Evolutionary conservation across 306 rosid genomes (phyloP).

Genomic region (Trichosanthes cucumerina): DNA sequence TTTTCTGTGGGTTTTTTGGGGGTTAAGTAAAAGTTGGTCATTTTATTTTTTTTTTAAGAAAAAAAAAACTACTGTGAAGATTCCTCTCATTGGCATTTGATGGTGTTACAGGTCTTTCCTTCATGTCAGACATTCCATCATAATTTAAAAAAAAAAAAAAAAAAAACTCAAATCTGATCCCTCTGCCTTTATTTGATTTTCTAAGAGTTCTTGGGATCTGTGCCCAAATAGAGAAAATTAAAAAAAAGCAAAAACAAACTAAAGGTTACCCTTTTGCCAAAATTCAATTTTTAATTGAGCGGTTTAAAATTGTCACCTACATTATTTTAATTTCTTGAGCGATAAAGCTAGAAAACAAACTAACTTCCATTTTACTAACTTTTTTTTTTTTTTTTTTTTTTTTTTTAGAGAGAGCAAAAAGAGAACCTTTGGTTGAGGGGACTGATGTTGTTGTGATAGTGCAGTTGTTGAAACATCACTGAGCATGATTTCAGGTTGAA

Average conservation of each 20-base stretch:
- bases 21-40: neutral
- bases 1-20: neutral
- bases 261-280: neutral
- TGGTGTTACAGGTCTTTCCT: neutral
- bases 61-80: conserved; percentile 43
- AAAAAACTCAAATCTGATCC: conserved; percentile 47
- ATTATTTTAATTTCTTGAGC: too few species aligned
- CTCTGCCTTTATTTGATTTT: conserved; percentile 55
- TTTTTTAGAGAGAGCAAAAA: neutral
- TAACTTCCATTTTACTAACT: conserved; percentile 21
- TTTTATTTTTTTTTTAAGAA: too few species aligned
- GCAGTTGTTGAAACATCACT: conserved; percentile 38
- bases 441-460: conserved; percentile 40
- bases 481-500: conserved; percentile 33
- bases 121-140: conserved; percentile 56
- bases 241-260: neutral
- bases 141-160: conserved; percentile 17
- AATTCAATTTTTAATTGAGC: too few species aligned
- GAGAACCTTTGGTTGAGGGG: conserved; percentile 67
- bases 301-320: too few species aligned
- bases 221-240: conserved; percentile 19
- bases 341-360: conserved; percentile 12
- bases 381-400: conserved; percentile 31
- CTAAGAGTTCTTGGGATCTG: conserved; percentile 84
- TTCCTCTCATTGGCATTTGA: conserved; percentile 20